Evolutionary conservation across 202 grass and related monocot genomes (phyloP).

Genomic region (Carex arenaria): DNA sequence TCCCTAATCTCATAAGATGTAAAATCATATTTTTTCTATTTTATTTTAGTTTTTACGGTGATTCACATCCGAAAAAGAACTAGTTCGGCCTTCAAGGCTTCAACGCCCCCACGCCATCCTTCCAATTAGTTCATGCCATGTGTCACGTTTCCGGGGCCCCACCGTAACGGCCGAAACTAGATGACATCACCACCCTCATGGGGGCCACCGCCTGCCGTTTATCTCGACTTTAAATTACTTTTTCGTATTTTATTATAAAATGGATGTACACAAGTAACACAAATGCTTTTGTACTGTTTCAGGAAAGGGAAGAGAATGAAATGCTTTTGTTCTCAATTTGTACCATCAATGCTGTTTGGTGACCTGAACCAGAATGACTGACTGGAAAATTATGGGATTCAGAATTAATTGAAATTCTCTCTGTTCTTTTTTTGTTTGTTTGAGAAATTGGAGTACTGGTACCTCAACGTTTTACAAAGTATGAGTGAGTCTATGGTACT

Average conservation of each 20-base stretch:
- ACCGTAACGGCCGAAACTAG: slow-evolving; percentile 9
- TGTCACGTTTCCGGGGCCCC: neutral
- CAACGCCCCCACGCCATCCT: neutral
- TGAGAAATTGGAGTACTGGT: too few species aligned
- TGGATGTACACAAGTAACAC: neutral
- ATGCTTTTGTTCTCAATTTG: too few species aligned
- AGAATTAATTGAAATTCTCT: too few species aligned
- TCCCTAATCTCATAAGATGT: too few species aligned
- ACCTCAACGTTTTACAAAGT: too few species aligned
- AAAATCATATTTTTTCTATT: too few species aligned
- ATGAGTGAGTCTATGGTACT: too few species aligned
- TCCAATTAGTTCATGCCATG: neutral
- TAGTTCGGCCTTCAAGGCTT: neutral
- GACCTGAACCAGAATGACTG: too few species aligned
- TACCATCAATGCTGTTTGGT: too few species aligned
- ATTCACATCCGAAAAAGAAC: neutral
- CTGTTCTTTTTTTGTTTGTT: too few species aligned
- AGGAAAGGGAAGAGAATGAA: too few species aligned
- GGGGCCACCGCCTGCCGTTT: slow-evolving; percentile 20
- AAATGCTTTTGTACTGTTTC: neutral
- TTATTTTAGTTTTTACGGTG: neutral
- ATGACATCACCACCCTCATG: slow-evolving; percentile 15
- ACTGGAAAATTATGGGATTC: too few species aligned
- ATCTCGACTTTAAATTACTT: neutral
- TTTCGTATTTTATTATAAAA: neutral